Base-by-base conservation (phyloP, 352 stramenopile species). In the Phytophthora rubi region DNA sequence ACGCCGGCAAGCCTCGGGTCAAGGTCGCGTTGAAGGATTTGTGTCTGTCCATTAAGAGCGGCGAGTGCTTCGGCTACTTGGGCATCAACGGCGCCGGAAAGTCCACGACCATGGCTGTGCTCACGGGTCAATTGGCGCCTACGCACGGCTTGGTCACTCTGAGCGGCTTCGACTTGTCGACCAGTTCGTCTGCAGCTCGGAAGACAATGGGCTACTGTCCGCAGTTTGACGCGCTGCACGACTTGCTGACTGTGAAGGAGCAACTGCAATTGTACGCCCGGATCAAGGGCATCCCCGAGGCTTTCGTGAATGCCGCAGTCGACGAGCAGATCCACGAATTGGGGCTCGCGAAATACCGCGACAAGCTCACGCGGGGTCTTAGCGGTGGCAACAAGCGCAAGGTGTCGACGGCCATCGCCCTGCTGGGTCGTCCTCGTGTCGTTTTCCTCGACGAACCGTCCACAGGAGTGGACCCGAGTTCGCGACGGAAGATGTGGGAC, bases 371-470 rank as follows among this genome's bases (percentile, higher is more conserved):
- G 1, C 67, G 60, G 15, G 73, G 77, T 15, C 64, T 83, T 15
- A 86, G 68, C 4, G 64, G 62, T 2, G 71, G 56, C 91, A 96
- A 83, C 84, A 99, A 98, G 71, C 85, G 98, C 54, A 99, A 99
- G 75, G 90, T 99, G 1, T 98, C 86, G 72, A 94, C 99, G 10
- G 97, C 96, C 4, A 98, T 97, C 69, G 96, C 97, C 8, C 90
- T 98, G 54, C 97, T 99, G 47, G 96, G 96, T 26, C 83, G 75
- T 28, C 90, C 85, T 44, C 77, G 88, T 15, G 91, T 99, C 53
- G 77, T 99, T 2, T 96, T 99, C 57, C 75, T 99, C 1, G 97
- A 99, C 63, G 97, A 99, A 73, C 96, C 93, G 45, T 97, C 87
- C 13, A 98, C 97, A 6, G 96, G 96, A 6, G 94, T 99, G 74